A percentile compares a stretch with the other conserved stretches of the same genome.
Evolutionary conservation across 306 rosid species (phyloP).

Genomic region (Prosopis cineraria): DNA sequence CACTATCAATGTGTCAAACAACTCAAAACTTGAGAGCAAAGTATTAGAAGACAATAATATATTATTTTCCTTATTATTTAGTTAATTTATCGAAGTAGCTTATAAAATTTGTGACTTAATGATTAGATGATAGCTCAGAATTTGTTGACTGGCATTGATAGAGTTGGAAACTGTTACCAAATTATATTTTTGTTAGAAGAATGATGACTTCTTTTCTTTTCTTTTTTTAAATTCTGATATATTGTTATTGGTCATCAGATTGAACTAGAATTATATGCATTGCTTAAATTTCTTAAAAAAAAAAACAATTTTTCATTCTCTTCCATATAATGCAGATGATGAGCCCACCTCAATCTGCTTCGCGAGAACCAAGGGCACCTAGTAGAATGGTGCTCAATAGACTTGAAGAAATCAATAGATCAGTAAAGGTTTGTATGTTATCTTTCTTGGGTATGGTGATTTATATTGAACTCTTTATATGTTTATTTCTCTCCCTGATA

Average conservation of each 20-base stretch:
- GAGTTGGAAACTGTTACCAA: neutral
- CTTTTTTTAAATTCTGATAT: neutral
- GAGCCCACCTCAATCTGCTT: slow-evolving; percentile 51
- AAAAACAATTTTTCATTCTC: slow-evolving; percentile 3
- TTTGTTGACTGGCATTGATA: slow-evolving; percentile 11
- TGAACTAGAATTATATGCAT: neutral
- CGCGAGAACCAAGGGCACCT: slow-evolving; percentile 55
- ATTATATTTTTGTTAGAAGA: neutral
- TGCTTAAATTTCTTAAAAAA: slow-evolving; percentile 22
- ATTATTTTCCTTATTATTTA: neutral
- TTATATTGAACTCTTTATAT: slow-evolving; percentile 12
- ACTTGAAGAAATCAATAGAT: slow-evolving; percentile 81
- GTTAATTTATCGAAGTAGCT: neutral
- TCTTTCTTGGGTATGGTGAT: neutral
- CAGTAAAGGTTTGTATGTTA: slow-evolving; percentile 68
- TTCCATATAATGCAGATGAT: slow-evolving; percentile 50
- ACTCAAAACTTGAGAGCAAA: neutral
- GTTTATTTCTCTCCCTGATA: too few relatives aligned
- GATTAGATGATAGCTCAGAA: neutral
- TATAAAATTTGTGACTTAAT: neutral
- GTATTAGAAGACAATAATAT: neutral
- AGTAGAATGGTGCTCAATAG: slow-evolving; percentile 69
- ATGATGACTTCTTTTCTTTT: neutral
- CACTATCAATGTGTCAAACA: neutral
- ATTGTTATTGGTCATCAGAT: slow-evolving; percentile 6